Evolutionary conservation across 257 asterid genomes (phyloP), one percentile per base, ranked within the genome.

Genomic region (Fraxinus cuspidata): DNA sequence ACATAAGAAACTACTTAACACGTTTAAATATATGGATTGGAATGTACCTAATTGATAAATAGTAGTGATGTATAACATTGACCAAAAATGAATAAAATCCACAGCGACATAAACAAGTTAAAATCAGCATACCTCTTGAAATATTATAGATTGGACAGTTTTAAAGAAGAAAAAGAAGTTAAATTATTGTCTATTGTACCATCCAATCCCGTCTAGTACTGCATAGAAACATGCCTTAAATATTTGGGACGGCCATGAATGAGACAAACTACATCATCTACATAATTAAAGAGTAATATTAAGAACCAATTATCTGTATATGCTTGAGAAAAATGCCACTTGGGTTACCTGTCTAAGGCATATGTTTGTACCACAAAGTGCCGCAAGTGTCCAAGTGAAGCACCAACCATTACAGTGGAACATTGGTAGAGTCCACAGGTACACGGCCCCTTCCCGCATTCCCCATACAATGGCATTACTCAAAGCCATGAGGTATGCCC

Each of bases 391-490:
- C 98, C 98, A 94, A 67, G 97, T 40, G 86, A 94, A 94, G 77
- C 98, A 92, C 98, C 98, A 94, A 56, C 98, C 98, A 31, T 94
- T 94, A 49, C 98, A 94, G 69, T 94, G 98, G 81, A 94, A 94
- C 98, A 94, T 91, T 2, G 98, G 98, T 68, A 94, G 77, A 23
- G 97, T 94, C 98, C 98, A 94, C 32, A 94, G 83, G 80, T 92
- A 94, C 76, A 92, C 89, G 28, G 92, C 90, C 27, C 97, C 97
- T 87, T 92, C 98, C 18, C 72, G 79, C 84, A 94, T 94, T 21
- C 87, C 88, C 98, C 98, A 92, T 1, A 92, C 82, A 31, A 91
- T 40, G 8, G 85, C 80, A 70, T 92, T 94, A 82, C 94, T 91
- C 65, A 92, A 40, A 71, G 97, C 92, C 98, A 92, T 92, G 70